phyloP scores from a whole-genome alignment of 75 land plant genomes.

The Sequoia sempervirens region DNA sequence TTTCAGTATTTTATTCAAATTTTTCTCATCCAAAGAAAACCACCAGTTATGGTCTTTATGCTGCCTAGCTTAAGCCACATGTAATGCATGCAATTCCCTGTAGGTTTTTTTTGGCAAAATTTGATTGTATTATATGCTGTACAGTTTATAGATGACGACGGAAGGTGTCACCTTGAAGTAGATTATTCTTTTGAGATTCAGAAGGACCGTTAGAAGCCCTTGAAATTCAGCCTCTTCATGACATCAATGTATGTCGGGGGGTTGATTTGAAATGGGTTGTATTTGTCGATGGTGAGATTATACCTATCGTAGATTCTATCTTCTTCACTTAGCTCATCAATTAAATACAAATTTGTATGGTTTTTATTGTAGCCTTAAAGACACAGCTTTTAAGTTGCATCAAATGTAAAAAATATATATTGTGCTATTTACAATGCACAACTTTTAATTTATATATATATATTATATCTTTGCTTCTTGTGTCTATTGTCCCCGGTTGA shows the following conservation, averaged over 20 bases:
- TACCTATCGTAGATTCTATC: not conserved
- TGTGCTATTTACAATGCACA: not conserved
- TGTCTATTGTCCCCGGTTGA: not conserved
- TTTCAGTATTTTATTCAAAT: not conserved
- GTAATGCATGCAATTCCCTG: not conserved
- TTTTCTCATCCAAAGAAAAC: not conserved
- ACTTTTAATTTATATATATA: not conserved
- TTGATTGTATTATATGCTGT: constrained; percentile 10
- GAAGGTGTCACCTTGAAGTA: constrained; percentile 55
- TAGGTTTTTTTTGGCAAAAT: not conserved
- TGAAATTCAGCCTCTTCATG: not conserved
- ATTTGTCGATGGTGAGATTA: not conserved
- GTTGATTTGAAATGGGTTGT: not conserved
- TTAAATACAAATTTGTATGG: not conserved
- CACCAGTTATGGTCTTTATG: not conserved
- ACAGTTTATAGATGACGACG: constrained; percentile 80
- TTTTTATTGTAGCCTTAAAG: not conserved
- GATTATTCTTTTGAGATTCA: constrained; percentile 67
- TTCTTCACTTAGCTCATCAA: not conserved
- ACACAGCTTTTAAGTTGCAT: not conserved
- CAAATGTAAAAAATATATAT: constrained; percentile 5
- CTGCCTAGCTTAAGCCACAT: not conserved
- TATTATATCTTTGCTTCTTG: not conserved
- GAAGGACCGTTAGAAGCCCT: constrained; percentile 34
- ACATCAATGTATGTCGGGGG: not conserved